Evolutionary conservation across 306 rosid genomes (phyloP).

Genomic region (Ormosia emarginata): DNA sequence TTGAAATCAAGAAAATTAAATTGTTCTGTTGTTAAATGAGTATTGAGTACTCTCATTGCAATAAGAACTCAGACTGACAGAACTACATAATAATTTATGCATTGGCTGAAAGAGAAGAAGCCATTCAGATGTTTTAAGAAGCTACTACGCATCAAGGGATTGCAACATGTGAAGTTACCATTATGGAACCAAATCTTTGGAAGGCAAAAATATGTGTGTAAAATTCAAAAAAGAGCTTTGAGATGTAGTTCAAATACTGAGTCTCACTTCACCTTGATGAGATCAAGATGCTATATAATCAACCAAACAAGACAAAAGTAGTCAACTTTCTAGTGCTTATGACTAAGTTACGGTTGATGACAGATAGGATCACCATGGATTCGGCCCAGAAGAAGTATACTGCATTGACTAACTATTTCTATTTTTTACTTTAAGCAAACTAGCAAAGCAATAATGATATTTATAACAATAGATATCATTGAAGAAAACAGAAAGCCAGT

Average conservation of each 20-base stretch:
- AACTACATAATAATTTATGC: neutral
- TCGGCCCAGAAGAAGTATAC: neutral
- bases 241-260: neutral
- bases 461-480: constrained; percentile 2
- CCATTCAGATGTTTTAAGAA: constrained; percentile 5
- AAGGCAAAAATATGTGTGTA: neutral
- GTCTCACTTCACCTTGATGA: neutral
- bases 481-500: constrained; percentile 15
- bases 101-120: constrained; percentile 8
- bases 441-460: neutral
- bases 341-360: neutral
- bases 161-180: neutral
- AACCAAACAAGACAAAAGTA: neutral
- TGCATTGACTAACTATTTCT: neutral
- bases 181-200: neutral
- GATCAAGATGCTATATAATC: neutral
- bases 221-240: neutral
- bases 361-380: neutral
- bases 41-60: neutral
- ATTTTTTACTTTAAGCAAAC: neutral
- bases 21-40: neutral
- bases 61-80: neutral
- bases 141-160: neutral
- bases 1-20: neutral
- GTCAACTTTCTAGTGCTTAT: neutral